Percentiles rank a stretch among this genome's conserved stretches.
phyloP scores from a whole-genome alignment of 2,329 filamentous ascomycete genomes.

The Canariomyces notabilis region DNA sequence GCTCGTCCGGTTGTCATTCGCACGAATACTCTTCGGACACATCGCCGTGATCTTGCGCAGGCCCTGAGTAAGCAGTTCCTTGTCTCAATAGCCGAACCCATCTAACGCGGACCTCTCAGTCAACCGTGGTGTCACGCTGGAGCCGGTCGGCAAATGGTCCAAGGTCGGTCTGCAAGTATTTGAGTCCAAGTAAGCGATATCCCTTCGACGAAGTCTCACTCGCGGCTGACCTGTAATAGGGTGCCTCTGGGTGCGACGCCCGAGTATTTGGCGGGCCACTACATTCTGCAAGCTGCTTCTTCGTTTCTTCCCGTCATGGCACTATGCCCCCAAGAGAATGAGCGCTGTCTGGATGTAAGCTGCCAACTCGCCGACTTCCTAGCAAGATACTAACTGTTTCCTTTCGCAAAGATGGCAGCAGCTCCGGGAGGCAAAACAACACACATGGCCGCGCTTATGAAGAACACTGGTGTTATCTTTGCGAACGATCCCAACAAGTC shows the following conservation, averaged over 20 bases:
- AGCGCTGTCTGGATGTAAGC: slow-evolving; percentile 70
- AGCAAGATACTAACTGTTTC: neutral
- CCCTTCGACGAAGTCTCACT: slow-evolving; percentile 6
- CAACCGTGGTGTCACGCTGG: slow-evolving; percentile 91
- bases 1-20: slow-evolving; percentile 90
- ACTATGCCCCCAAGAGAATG: slow-evolving; percentile 85
- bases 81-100: too few relatives aligned
- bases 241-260: slow-evolving; percentile 87
- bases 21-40: slow-evolving; percentile 85
- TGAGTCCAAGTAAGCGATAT: slow-evolving; percentile 62
- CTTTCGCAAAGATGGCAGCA: slow-evolving; percentile 66
- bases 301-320: slow-evolving; percentile 98
- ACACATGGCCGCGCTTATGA: slow-evolving; percentile 94
- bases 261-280: slow-evolving; percentile 94
- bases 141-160: slow-evolving; percentile 97
- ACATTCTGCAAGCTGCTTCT: slow-evolving; percentile 93
- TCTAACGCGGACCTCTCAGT: slow-evolving; percentile 34
- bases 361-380: too few relatives aligned
- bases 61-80: slow-evolving; percentile 53
- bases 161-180: slow-evolving; percentile 97
- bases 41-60: slow-evolving; percentile 77
- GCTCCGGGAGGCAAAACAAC: slow-evolving; percentile 96
- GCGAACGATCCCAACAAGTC: slow-evolving; percentile 95
- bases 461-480: slow-evolving; percentile 91
- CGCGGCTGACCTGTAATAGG: slow-evolving; percentile 4